Evolutionary conservation across 306 rosid species (phyloP).

Genomic region (Corylus avellana): DNA sequence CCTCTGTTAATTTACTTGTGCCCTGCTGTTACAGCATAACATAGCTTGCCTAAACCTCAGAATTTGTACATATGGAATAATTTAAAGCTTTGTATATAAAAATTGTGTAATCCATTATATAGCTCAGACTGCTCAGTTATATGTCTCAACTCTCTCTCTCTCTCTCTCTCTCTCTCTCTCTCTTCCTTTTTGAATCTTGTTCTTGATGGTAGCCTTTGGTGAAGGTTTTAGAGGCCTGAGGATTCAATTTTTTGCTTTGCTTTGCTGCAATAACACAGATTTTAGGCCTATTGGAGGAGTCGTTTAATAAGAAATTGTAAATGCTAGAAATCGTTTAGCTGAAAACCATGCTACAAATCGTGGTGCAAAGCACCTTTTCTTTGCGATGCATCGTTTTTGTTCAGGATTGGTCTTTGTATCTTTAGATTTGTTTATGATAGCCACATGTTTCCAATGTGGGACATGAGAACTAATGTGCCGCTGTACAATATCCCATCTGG

Average conservation of each 20-base stretch:
- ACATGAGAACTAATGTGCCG: neutral
- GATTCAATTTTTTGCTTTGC: neutral
- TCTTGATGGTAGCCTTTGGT: neutral
- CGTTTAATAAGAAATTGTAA: too few relatives aligned
- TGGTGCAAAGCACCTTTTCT: too few relatives aligned
- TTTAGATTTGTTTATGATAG: neutral
- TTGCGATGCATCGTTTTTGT: too few relatives aligned
- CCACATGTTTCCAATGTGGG: neutral
- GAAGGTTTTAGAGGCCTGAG: neutral
- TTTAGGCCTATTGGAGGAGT: neutral
- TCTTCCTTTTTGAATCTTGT: neutral
- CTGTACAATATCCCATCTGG: neutral
- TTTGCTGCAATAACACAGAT: neutral
- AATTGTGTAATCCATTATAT: neutral
- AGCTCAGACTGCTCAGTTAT: neutral
- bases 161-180: neutral
- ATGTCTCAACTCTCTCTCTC: neutral
- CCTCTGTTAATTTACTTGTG: neutral
- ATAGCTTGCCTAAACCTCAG: slow-evolving; percentile 28
- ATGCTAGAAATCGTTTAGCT: neutral
- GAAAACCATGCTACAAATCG: too few relatives aligned
- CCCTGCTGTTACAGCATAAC: slow-evolving; percentile 19
- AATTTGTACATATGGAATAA: slow-evolving; percentile 44
- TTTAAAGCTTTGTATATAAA: slow-evolving; percentile 18
- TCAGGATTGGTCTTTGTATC: too few relatives aligned